phyloP scores from a whole-genome alignment of 2,329 filamentous ascomycete genomes.

The Phialophora chinensis region DNA sequence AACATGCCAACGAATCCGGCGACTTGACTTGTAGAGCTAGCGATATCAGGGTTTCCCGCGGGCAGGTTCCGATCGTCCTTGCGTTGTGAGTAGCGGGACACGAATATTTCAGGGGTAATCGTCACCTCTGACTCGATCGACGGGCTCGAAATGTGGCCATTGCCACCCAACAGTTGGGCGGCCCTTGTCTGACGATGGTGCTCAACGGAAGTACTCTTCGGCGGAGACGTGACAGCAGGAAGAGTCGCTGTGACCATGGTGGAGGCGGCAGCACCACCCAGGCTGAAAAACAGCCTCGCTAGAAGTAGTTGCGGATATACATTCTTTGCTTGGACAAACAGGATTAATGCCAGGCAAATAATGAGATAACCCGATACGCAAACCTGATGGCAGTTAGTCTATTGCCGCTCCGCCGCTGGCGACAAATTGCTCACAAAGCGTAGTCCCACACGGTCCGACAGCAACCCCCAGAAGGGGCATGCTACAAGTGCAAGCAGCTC shows the following conservation, averaged over 20 bases:
- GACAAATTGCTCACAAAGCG: constrained; percentile 48
- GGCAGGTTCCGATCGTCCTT: constrained; percentile 26
- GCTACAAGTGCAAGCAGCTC: constrained; percentile 55
- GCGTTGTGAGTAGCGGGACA: constrained; percentile 29
- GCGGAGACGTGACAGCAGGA: constrained; percentile 62
- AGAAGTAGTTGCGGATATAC: constrained; percentile 88
- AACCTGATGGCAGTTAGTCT: constrained; percentile 45
- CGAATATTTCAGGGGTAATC: constrained; percentile 60
- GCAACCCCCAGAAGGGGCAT: constrained; percentile 57
- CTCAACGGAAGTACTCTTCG: constrained; percentile 36
- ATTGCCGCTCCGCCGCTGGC: constrained; percentile 3
- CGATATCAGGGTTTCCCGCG: constrained; percentile 26
- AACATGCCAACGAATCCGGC: constrained; percentile 91
- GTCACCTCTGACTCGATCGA: constrained; percentile 66
- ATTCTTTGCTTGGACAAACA: constrained; percentile 84
- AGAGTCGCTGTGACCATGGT: constrained; percentile 98
- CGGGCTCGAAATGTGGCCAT: constrained; percentile 52
- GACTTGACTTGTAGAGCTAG: constrained; percentile 64
- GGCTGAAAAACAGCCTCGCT: constrained; percentile 82
- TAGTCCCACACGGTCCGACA: constrained; percentile 57
- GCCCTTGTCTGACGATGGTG: constrained; percentile 9
- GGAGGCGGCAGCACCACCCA: constrained; percentile 90
- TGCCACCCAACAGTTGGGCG: constrained; percentile 7
- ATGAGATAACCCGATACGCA: constrained; percentile 78
- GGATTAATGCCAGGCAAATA: constrained; percentile 75